Evolutionary conservation across 2,329 filamentous ascomycete genomes (phyloP), one percentile per base, ranked within the genome.

Genomic region (Botrytis galanthina): DNA sequence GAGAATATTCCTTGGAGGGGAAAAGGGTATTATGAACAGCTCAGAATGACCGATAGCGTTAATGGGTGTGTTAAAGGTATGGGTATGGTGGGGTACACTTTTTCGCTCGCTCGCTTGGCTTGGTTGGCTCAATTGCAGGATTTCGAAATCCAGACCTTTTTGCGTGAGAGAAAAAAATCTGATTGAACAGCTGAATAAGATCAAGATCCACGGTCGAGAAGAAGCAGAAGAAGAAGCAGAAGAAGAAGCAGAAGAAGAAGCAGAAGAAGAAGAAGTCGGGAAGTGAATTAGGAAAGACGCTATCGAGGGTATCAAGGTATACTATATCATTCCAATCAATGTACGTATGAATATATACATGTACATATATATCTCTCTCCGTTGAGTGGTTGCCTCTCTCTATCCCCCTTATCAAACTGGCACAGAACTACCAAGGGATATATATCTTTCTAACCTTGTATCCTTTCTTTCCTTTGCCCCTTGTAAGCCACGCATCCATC

Each of bases 11-110:
- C 62, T 64, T 57, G 29, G 62, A 64, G 62, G 62, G 62, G 62
- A 51, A 46, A 26, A 26, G 22, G 44, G n/a, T 57, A 67, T 46
- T 26, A 35, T 32, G 63, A 42, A 68, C 48, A 54, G 64, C 46
- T 39, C 64, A 68, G 64, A 54, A 68, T 67, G 64, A 39, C 64
- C 64, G 60, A 62, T 67, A 67, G 64, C 46, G 35, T 68, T 54
- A n/a, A 54, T 54, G 48, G 48, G 48, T n/a, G 48, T 54, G 48
- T n/a, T 54, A n/a, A 54, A 54, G 48, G 48, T 51, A 51, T 51
- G 48, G 48, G 26, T 68, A 57, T 68, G 64, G 64, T 68, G 64
- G 64, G 64, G 64, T 68, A 57, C 22, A n/a, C 64, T 67, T 35
- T 35, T 26, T 39, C n/a, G n/a, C n/a, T 67, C 32, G 29, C 62